Conservation (phyloP, 768 basidiomycete species). For the Sistotremastrum suecicum region DNA sequence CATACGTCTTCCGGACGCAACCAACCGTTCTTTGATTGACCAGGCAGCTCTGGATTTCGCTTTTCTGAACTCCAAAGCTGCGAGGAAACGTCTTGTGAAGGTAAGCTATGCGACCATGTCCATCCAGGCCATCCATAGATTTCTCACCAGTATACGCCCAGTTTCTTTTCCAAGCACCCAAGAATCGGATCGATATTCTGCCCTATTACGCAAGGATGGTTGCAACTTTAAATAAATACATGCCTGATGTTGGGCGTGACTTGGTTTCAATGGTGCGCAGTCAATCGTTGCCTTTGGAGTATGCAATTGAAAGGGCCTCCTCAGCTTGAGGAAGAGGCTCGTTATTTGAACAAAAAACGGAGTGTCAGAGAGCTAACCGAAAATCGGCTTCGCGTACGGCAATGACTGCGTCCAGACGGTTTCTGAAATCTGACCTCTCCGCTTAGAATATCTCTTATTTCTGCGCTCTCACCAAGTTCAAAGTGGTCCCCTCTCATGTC, state of each 20-base stretch:
- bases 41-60: constrained; percentile 94
- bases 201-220: constrained; percentile 88
- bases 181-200: constrained; percentile 77
- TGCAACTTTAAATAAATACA: constrained; percentile 78
- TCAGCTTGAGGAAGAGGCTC: constrained; percentile 93
- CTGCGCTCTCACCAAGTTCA: constrained; percentile 91
- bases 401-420: constrained; percentile 54
- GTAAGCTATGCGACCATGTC: constrained; percentile 23
- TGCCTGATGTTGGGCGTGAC: constrained; percentile 85
- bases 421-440: constrained; percentile 46
- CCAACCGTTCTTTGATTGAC: constrained; percentile 78
- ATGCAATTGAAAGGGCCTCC: not conserved
- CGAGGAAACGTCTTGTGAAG: constrained; percentile 80
- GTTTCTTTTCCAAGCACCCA: constrained; percentile 75
- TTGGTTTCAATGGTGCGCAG: constrained; percentile 59
- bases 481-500: constrained; percentile 77
- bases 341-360: constrained; percentile 89
- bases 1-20: constrained; percentile 86
- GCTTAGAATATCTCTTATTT: constrained; percentile 74
- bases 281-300: constrained; percentile 6
- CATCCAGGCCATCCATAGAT: not conserved
- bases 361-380: constrained; percentile 30
- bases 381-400: no score
- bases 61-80: constrained; percentile 92
- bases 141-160: constrained; percentile 16